phyloP scores from a whole-genome alignment of 176 grass and related monocot genomes.

The sorghum (Sorghum bicolor) region DNA sequence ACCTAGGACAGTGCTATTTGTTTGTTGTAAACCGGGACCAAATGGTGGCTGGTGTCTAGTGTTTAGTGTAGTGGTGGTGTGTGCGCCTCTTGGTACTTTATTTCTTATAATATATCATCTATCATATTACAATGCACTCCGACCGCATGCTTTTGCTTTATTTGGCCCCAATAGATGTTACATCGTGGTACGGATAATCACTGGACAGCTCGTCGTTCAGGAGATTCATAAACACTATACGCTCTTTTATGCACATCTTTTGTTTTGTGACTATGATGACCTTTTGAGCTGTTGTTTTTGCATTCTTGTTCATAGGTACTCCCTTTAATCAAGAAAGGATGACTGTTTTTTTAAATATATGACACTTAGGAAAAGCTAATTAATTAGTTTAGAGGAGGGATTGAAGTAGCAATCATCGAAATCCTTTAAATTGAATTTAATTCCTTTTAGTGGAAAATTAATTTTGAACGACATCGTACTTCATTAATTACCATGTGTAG shows the following conservation, averaged over 20 bases:
- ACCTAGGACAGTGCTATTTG: constrained; percentile 35
- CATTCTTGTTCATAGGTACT: not conserved
- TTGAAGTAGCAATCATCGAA: not conserved
- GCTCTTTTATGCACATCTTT: not conserved
- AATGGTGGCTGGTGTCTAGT: not conserved
- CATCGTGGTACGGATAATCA: constrained; percentile 1
- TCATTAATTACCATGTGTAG: not conserved
- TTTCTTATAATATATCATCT: constrained; percentile 11
- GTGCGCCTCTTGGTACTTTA: not conserved
- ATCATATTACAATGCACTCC: constrained; percentile 6
- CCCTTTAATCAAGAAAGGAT: not conserved
- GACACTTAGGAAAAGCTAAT: not conserved
- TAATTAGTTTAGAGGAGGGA: not conserved
- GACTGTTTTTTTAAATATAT: not conserved
- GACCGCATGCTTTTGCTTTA: constrained; percentile 4
- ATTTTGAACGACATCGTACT: not conserved
- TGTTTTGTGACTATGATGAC: not conserved
- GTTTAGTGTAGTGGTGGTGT: not conserved
- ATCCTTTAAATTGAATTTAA: not conserved
- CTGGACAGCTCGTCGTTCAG: not conserved
- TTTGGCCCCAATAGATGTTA: not conserved
- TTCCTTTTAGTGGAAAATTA: not conserved
- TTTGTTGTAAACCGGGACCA: constrained; percentile 32
- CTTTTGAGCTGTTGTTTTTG: not conserved
- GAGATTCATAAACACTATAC: not conserved